These are phyloP conservation scores for Blastobotrys persicus DNA, from an alignment of 1,139 yeast genomes.

Conservation along the genomic window DNA sequence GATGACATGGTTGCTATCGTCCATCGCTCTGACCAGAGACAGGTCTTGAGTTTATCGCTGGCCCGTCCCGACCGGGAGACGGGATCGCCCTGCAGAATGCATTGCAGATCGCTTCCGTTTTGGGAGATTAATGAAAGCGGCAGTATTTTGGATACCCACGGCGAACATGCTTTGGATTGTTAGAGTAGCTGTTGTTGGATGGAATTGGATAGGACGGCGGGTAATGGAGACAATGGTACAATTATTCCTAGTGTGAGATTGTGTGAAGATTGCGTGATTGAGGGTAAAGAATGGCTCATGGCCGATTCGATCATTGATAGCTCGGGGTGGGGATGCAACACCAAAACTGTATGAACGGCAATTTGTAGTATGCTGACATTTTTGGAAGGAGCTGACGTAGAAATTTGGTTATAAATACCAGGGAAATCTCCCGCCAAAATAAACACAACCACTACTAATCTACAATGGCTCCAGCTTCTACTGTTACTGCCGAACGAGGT, in stretches of 20 bases:
- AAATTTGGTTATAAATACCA: neutral
- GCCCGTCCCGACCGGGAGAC: neutral
- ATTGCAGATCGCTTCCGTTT: neutral
- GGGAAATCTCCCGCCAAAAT: neutral
- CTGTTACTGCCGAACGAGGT: slow-evolving; percentile 10
- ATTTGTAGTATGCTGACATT: neutral
- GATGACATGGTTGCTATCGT: neutral
- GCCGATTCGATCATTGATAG: too few relatives aligned
- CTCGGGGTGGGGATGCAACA: neutral
- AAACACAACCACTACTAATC: neutral
- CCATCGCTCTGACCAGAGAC: neutral
- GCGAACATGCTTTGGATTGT: too few relatives aligned
- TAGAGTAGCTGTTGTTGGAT: too few relatives aligned
- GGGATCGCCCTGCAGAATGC: neutral
- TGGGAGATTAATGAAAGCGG: neutral
- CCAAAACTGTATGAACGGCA: neutral
- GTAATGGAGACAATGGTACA: too few relatives aligned
- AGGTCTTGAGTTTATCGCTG: neutral
- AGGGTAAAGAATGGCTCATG: neutral
- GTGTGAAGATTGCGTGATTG: neutral
- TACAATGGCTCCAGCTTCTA: slow-evolving; percentile 16
- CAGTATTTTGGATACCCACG: neutral
- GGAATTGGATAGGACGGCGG: too few relatives aligned
- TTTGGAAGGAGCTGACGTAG: neutral
- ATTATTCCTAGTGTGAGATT: too few relatives aligned